Evolutionary conservation across 2,329 filamentous ascomycete species (phyloP).

Genomic region (Pyrenophora teres): DNA sequence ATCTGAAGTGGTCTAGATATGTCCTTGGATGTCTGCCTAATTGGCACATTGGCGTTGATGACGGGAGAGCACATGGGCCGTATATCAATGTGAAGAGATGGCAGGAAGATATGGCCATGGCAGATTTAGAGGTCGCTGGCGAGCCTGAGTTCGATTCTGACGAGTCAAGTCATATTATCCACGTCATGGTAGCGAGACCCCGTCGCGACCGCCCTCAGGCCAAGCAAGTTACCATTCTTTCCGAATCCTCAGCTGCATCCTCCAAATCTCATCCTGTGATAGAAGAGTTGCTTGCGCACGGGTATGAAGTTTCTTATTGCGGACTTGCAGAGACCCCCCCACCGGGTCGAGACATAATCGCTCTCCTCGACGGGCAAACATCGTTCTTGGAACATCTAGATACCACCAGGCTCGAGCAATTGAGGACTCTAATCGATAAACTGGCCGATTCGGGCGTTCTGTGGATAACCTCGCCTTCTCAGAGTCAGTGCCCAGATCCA

Average conservation of each 20-base stretch:
- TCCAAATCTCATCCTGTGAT: no score
- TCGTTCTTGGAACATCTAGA: slow-evolving; percentile 36
- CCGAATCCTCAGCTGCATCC: no score
- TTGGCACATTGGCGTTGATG: slow-evolving; percentile 45
- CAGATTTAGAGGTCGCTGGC: slow-evolving; percentile 35
- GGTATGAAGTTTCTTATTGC: background rate
- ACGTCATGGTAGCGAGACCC: background rate
- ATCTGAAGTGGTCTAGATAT: slow-evolving; percentile 6
- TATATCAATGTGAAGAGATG: slow-evolving; percentile 36
- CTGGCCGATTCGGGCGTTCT: slow-evolving; percentile 19
- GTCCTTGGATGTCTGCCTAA: slow-evolving; percentile 41
- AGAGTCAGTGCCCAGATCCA: slow-evolving; percentile 35
- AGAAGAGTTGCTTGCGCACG: background rate
- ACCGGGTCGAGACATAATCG: slow-evolving; percentile 11
- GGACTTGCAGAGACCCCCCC: background rate
- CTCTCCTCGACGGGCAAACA: slow-evolving; percentile 22
- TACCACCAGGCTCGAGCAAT: background rate
- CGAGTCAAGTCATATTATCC: background rate
- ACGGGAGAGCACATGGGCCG: slow-evolving; percentile 36
- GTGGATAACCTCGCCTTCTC: slow-evolving; percentile 35
- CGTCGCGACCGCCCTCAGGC: background rate
- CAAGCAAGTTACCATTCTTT: background rate
- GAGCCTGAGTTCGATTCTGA: background rate
- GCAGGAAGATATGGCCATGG: slow-evolving; percentile 16
- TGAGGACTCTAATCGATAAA: slow-evolving; percentile 6